Evolutionary conservation across 495 filamentous ascomycete species (phyloP).

Genomic region (Darksidea phi): DNA sequence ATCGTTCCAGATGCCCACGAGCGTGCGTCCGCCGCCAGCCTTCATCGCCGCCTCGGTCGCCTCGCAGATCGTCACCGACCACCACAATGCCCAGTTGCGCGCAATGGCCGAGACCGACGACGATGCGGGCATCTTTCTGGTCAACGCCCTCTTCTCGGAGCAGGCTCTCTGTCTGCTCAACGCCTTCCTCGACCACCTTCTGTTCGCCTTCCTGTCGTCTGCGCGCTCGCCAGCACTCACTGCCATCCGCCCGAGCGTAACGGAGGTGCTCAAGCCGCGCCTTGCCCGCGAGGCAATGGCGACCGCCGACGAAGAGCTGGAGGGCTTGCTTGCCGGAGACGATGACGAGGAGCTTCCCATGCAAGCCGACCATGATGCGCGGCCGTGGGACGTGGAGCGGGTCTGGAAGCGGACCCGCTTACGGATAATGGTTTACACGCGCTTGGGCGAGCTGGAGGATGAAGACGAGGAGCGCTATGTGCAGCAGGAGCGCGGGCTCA

Average conservation of each 20-base stretch:
- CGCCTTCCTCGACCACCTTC: slow-evolving; percentile 86
- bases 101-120: slow-evolving; percentile 61
- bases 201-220: slow-evolving; percentile 79
- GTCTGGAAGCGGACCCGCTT: slow-evolving; percentile 90
- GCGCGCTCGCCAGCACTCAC: slow-evolving; percentile 80
- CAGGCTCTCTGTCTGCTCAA: slow-evolving; percentile 80
- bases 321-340: slow-evolving; percentile 77
- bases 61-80: slow-evolving; percentile 85
- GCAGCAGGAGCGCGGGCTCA: slow-evolving; percentile 65
- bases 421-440: slow-evolving; percentile 96
- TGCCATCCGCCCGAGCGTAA: slow-evolving; percentile 75
- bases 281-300: slow-evolving; percentile 84
- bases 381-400: slow-evolving; percentile 78
- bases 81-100: slow-evolving; percentile 68
- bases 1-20: slow-evolving; percentile 60
- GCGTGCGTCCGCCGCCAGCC: slow-evolving; percentile 74
- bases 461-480: slow-evolving; percentile 90
- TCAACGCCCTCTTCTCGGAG: slow-evolving; percentile 71
- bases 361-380: slow-evolving; percentile 52
- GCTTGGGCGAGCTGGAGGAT: slow-evolving; percentile 94
- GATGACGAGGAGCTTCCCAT: slow-evolving; percentile 68
- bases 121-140: slow-evolving; percentile 60
- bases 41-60: slow-evolving; percentile 90
- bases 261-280: slow-evolving; percentile 82
- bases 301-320: slow-evolving; percentile 85